Evolutionary conservation across 306 rosid genomes (phyloP), one percentile per base, ranked within the genome.

Genomic region (Adenanthera pavonina): DNA sequence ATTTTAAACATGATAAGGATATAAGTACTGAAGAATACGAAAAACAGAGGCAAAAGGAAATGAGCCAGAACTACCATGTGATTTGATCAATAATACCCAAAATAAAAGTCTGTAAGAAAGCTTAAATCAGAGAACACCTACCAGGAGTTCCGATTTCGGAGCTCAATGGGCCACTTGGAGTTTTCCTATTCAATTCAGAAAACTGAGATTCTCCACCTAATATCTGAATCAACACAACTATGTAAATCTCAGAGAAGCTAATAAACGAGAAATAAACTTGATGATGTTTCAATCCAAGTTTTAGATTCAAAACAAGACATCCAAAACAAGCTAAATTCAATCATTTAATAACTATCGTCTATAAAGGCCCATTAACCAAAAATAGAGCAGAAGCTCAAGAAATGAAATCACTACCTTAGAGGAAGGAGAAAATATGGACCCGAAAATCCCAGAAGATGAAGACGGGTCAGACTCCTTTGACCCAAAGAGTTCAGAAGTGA

Each of bases 401-500:
- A 44, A 25, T 14, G 46, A 59, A 59, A 76, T 16, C 34, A 72
- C 30, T 77, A 91, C 98, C 93, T 90, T 88, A n/a, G 86, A 64
- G 8, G 92, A 33, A 60, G 93, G 89, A 16, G 93, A 52, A 57
- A 91, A 91, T 11, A 92, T 73, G 10, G 97, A 84, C 0, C 83
- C 87, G 48, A 94, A 91, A 82, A 91, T 90, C 80, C 89, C 92
- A 57, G 91, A 72, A 14, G 87, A 80, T 70, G 94, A 69, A 2
- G 92, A 84, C 9, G 79, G 65, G 25, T 66, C 20, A 9, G 90
- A 81, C 20, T 89, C 92, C 64, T 78, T 83, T 52, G 90, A 83
- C 8, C 92, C 98, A 64, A 92, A 91, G 68, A 90, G 89, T 74
- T 94, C 94, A 85, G 88, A 87, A 83, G 95, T 90, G 86, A 90